Evolutionary conservation across 257 asterid genomes (phyloP), one percentile per base, ranked within the genome.

Genomic region (Przewalskia tangutica): DNA sequence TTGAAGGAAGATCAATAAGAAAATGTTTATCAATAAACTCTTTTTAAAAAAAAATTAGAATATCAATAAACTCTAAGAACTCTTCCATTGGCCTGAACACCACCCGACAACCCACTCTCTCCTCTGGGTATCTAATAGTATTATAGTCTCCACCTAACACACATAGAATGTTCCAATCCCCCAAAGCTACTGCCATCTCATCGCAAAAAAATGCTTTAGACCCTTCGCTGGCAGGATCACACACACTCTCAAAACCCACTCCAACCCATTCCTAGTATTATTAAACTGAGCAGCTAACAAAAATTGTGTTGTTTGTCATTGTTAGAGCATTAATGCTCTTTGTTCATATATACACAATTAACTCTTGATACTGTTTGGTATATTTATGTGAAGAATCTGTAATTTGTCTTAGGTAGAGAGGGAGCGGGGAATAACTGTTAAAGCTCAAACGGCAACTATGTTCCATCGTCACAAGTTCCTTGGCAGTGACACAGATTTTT

Each of bases 361-460:
- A 32, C 5, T 81, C 54, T 10, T 46, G 71, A 14, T 64, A 65
- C 32, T 77, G 64, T 8, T 14, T 36, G 40, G 20, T 32, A 44
- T 84, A 54, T 75, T 86, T 85, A 68, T 55, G 58, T 64, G 66
- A 50, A 70, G 36, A 60, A 62, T 63, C 16, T 81, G 73, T 84
- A 70, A 66, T 77, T 81, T 83, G 71, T 86, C 85, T 68, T 90
- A 95, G 99, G 99, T 95, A 76, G 99, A 95, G 88, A 87, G 98
- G 88, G 99, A 95, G 85, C 90, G 99, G 64, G 99, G 99, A 85
- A 95, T 95, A 83, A 94, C 98, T 5, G 99, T 95, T 67, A 95
- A 95, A 90, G 99, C 99, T 23, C 99, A 95, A 90, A 94, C 99
- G 66, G 99, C 95, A 62, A 95, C 99, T n/a, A 95, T 95, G 99